phyloP scores from a whole-genome alignment of 2,329 filamentous ascomycete genomes.

The Colletotrichum gigasporum region DNA sequence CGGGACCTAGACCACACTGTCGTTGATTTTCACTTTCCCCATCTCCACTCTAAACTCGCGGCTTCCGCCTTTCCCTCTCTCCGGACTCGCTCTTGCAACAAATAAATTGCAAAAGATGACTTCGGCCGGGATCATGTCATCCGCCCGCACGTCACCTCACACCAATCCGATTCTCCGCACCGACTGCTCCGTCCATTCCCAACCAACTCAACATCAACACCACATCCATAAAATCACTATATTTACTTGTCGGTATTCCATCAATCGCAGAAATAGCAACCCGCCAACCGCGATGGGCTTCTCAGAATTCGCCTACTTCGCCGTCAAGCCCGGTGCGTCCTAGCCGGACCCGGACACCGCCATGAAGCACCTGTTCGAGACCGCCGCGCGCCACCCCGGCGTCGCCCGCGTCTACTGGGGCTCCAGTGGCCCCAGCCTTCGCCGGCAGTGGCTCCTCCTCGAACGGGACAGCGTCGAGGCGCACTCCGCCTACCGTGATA shows the following conservation, averaged over 20 bases:
- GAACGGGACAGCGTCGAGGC: slow-evolving; percentile 37
- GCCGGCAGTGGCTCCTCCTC: slow-evolving; percentile 37
- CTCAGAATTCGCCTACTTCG: slow-evolving; percentile 36
- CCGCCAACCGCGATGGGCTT: slow-evolving; percentile 30
- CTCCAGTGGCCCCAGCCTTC: slow-evolving; percentile 37
- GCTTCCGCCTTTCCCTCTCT: too few relatives aligned
- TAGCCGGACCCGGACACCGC: slow-evolving; percentile 31
- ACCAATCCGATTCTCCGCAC: too few relatives aligned
- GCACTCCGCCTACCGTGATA: slow-evolving; percentile 33
- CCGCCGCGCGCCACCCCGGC: slow-evolving; percentile 33
- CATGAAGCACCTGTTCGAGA: slow-evolving; percentile 32
- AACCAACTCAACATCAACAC: background rate
- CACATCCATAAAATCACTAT: background rate
- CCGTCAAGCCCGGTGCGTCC: slow-evolving; percentile 32
- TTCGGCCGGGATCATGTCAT: background rate
- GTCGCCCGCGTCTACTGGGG: slow-evolving; percentile 36
- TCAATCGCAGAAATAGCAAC: too few relatives aligned
- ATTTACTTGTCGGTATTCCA: background rate
- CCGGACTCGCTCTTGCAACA: too few relatives aligned
- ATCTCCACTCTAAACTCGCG: too few relatives aligned
- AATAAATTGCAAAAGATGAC: too few relatives aligned
- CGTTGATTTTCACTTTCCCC: too few relatives aligned
- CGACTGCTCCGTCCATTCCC: too few relatives aligned
- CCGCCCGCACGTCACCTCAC: background rate
- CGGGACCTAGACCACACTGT: too few relatives aligned